Base-by-base conservation (phyloP, 108 stramenopile genomes). In the Asterionellopsis glacialis region DNA sequence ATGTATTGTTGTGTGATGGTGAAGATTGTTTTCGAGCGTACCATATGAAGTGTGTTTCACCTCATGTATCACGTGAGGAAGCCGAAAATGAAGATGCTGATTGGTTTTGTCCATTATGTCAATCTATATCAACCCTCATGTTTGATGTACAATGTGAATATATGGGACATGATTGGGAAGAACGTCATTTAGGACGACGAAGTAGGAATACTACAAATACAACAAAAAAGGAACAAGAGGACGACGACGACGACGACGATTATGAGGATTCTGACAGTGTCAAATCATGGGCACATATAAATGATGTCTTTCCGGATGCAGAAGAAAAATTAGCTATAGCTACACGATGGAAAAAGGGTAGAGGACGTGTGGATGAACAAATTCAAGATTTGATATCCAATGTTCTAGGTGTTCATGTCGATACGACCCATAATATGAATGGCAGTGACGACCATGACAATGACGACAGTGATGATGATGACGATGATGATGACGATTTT, bases 51-150 rank as follows among this genome's bases (percentile, higher is more conserved):
- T 94, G 93, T 51, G 45, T 89, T 16, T 53, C 69, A 15, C 93
- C 93, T 21, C 48, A 58, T 21, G 63, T 90, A 7, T 69, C 73
- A 21, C 51, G 27, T 5, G 70, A 74, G 12, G 84, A 84, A 41
- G 27, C 76, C 11, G 75, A 84, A 41, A 49, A 67, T 11, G 74
- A 75, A 52, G 90, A 83, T 21, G 33, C 33, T 7, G 68, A 79
- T 69, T 94, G 93, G 90, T 90, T 91, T 56, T 91, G 93, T 56
- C 93, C 90, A 1, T 53, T 91, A 39, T 91, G 90, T 60, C 28
- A 44, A 13, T 56, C 69, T 9, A 55, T 80, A 48, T 72, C 79
- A 6, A 67, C 65, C 10, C 55, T 76, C 11, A 56, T 82, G 49
- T 68, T 68, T 57, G 64, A 69, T 49, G 77, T 84, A 3, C 83